phyloP scores from a whole-genome alignment of 1,284 basidiomycete species.

The Cystobasidium sp. region DNA sequence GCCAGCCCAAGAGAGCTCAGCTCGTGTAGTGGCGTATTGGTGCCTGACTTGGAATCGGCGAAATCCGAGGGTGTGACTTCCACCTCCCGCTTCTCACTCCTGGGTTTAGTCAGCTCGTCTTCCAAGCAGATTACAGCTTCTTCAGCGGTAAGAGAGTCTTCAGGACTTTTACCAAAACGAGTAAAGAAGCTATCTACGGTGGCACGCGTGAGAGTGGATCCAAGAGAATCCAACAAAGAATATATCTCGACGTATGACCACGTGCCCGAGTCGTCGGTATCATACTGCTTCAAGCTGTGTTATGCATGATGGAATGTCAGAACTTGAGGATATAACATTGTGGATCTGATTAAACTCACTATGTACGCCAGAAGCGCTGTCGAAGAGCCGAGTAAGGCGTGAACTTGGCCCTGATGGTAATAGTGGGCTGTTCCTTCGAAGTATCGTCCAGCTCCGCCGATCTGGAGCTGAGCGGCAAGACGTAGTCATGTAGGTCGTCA shows the following conservation, averaged over 20 bases:
- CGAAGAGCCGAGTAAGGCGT: conserved; percentile 90
- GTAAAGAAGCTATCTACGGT: conserved; percentile 84
- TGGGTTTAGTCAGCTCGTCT: conserved; percentile 72
- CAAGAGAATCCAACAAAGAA: conserved; percentile 96
- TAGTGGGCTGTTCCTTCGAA: conserved; percentile 36
- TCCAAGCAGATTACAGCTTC: conserved; percentile 79
- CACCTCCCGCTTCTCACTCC: conserved; percentile 67
- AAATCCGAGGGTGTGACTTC: conserved; percentile 24
- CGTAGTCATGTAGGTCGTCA: conserved; percentile 71
- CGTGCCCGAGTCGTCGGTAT: conserved; percentile 78
- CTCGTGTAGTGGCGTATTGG: conserved; percentile 11
- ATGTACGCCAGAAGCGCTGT: conserved; percentile 59
- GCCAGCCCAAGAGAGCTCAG: conserved; percentile 2
- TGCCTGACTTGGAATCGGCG: conserved; percentile 23
- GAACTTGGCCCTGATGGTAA: conserved; percentile 75
- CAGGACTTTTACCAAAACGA: conserved; percentile 68
- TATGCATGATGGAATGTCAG: background rate
- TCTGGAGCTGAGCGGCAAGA: conserved; percentile 62
- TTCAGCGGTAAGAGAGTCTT: conserved; percentile 75
- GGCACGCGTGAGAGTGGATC: conserved; percentile 80
- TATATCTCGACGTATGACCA: conserved; percentile 85
- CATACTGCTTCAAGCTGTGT: conserved; percentile 74
- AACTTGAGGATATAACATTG: conserved; percentile 54
- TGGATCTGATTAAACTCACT: conserved; percentile 8
- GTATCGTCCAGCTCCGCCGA: conserved; percentile 42